phyloP scores from a whole-genome alignment of 495 filamentous ascomycete species.

The Parmelia sp. region DNA sequence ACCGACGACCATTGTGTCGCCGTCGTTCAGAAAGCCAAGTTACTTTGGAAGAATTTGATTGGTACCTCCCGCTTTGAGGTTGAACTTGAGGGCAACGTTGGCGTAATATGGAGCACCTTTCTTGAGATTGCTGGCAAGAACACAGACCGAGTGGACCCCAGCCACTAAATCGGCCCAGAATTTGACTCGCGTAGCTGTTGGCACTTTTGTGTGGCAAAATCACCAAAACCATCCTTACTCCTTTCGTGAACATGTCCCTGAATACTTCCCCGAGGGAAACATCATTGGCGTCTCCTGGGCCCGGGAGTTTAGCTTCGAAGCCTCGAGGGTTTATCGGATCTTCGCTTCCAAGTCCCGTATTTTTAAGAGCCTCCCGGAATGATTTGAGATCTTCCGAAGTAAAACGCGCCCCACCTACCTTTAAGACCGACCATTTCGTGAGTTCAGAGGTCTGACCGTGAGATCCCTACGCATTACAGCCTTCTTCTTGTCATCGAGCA shows the following conservation, averaged over 20 bases:
- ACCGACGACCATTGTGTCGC: constrained; percentile 75
- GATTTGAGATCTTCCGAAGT: neutral
- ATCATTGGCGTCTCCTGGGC: constrained; percentile 16
- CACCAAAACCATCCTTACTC: neutral
- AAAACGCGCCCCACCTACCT: neutral
- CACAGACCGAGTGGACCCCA: constrained; percentile 59
- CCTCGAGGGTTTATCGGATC: neutral
- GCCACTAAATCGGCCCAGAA: constrained; percentile 54
- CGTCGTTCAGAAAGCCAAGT: constrained; percentile 53
- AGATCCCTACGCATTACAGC: neutral
- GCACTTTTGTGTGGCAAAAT: constrained; percentile 32
- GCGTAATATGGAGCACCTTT: constrained; percentile 57
- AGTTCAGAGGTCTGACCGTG: neutral
- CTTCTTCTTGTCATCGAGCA: neutral
- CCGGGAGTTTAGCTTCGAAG: neutral
- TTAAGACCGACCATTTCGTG: constrained; percentile 12
- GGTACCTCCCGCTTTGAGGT: constrained; percentile 74
- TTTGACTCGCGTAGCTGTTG: constrained; percentile 63
- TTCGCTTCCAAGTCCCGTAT: constrained; percentile 1
- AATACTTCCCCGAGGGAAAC: constrained; percentile 1
- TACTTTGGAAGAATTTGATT: constrained; percentile 58
- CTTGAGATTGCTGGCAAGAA: constrained; percentile 37
- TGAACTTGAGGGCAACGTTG: constrained; percentile 77
- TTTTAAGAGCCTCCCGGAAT: constrained; percentile 4
- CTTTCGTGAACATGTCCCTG: neutral